Evolutionary conservation across 768 basidiomycete genomes (phyloP).

Genomic region (Mycena chlorophos): DNA sequence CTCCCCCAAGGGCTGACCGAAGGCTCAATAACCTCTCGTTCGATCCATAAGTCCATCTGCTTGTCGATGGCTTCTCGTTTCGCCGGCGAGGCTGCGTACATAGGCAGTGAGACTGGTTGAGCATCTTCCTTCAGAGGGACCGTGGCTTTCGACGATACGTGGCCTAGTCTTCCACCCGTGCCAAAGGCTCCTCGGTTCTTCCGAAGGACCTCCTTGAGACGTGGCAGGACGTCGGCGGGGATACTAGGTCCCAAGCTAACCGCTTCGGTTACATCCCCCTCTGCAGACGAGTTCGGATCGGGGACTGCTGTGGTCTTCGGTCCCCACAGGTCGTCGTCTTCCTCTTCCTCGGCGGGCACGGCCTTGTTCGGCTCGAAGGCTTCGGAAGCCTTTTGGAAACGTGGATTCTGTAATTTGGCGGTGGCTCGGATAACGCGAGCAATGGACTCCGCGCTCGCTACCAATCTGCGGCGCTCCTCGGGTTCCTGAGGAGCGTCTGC

Average conservation of each 20-base stretch:
- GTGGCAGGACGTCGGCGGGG: not conserved
- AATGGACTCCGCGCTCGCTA: not conserved
- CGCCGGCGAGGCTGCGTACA: constrained; percentile 22
- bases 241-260: not conserved
- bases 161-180: constrained; percentile 15
- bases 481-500: not conserved
- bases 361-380: not conserved
- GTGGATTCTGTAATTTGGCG: not conserved
- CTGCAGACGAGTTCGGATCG: not conserved
- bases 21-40: constrained; percentile 29
- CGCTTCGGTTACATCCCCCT: not conserved
- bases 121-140: constrained; percentile 19
- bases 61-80: constrained; percentile 27
- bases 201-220: not conserved
- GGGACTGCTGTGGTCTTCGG: not conserved
- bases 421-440: not conserved
- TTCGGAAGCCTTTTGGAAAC: no score
- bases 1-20: no score
- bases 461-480: not conserved
- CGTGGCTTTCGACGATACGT: constrained; percentile 20
- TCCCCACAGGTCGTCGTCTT: not conserved
- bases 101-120: constrained; percentile 18
- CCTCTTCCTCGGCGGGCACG: not conserved
- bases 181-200: constrained; percentile 21
- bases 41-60: constrained; percentile 29